These are phyloP conservation scores for Erodium maritimum DNA, from an alignment of 345 rosid genomes.

Conservation along the genomic window DNA sequence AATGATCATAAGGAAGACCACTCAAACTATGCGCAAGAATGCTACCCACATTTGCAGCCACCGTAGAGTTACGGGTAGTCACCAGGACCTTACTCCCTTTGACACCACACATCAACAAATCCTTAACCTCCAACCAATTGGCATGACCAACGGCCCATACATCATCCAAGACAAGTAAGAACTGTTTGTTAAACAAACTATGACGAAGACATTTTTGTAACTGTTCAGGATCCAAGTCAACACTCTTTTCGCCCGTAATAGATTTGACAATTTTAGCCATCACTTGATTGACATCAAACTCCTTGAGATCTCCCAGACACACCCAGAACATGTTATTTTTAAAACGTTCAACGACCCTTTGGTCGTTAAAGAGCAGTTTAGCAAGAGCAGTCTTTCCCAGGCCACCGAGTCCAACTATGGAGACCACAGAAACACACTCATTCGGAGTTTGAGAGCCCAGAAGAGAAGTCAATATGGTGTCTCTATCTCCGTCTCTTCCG, in stretches of 20 bases:
- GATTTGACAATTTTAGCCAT: too few relatives aligned
- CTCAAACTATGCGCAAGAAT: not conserved
- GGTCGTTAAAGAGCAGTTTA: not conserved
- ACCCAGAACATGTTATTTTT: not conserved
- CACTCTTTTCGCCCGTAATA: not conserved
- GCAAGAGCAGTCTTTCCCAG: not conserved
- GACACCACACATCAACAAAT: not conserved
- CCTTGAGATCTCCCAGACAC: not conserved
- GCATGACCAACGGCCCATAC: not conserved
- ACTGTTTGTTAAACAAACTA: not conserved
- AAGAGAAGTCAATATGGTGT: too few relatives aligned
- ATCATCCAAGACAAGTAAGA: conserved; percentile 9
- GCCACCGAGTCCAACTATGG: too few relatives aligned
- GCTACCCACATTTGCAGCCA: not conserved
- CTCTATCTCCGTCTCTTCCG: too few relatives aligned
- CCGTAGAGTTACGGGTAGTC: not conserved
- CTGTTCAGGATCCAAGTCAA: not conserved
- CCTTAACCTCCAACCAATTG: not conserved
- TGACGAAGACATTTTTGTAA: not conserved
- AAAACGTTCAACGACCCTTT: not conserved
- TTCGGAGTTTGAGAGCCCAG: too few relatives aligned
- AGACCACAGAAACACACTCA: too few relatives aligned
- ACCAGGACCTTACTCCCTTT: conserved; percentile 2
- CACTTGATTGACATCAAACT: too few relatives aligned
- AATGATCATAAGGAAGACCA: not conserved